Conservation (phyloP, 306 rosid species). For the Prunus mira region DNA sequence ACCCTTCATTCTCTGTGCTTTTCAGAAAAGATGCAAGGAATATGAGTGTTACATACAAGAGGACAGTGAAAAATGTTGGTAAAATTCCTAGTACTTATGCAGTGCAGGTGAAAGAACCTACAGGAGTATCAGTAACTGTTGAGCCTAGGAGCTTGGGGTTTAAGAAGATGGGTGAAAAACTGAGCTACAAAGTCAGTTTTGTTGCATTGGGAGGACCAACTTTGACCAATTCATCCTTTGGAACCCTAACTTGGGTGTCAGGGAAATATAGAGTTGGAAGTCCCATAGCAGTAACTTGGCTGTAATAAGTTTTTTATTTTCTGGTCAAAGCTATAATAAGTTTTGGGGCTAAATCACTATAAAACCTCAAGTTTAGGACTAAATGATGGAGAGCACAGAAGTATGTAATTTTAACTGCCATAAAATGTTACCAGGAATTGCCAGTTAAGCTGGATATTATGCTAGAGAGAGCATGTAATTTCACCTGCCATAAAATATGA, state of each 20-base stretch:
- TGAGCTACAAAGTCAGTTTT: conserved; percentile 54
- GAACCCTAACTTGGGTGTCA: conserved; percentile 51
- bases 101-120: conserved; percentile 46
- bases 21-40: conserved; percentile 20
- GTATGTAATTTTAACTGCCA: no score
- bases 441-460: background rate
- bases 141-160: conserved; percentile 45
- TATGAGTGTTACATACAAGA: conserved; percentile 39
- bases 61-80: conserved; percentile 68
- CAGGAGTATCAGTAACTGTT: conserved; percentile 41
- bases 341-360: background rate
- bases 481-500: background rate
- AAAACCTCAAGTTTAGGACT: background rate
- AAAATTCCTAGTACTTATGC: conserved; percentile 37
- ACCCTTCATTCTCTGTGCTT: conserved; percentile 65
- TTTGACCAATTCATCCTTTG: conserved; percentile 39
- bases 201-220: conserved; percentile 22
- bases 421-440: background rate
- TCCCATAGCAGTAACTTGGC: conserved; percentile 67
- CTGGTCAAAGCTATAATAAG: background rate
- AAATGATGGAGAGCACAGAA: background rate
- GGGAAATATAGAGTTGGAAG: conserved; percentile 49
- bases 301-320: background rate
- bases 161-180: conserved; percentile 41
- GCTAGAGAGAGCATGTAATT: background rate